phyloP scores from a whole-genome alignment of 495 filamentous ascomycete genomes.

The Cryomyces antarcticus region DNA sequence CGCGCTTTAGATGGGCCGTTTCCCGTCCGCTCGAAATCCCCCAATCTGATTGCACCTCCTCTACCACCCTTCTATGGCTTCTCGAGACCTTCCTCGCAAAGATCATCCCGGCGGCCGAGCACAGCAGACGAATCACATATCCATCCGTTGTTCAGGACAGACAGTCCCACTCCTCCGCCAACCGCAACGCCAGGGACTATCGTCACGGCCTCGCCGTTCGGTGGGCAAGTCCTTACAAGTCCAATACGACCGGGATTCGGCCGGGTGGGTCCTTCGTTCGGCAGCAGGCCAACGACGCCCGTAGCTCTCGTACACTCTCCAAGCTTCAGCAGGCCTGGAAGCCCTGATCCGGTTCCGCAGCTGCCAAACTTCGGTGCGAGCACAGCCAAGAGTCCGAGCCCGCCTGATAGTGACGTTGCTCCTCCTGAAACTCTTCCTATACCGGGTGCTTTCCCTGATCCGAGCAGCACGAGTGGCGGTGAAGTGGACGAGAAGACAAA shows the following conservation, averaged over 20 bases:
- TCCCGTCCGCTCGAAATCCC: neutral
- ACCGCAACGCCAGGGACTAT: slow-evolving; percentile 45
- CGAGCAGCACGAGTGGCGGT: too few relatives aligned
- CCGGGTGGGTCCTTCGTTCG: neutral
- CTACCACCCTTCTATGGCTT: neutral
- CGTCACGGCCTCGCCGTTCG: slow-evolving; percentile 49
- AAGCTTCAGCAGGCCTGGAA: neutral
- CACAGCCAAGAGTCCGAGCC: neutral
- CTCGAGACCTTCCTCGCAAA: neutral
- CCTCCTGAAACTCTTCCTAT: neutral
- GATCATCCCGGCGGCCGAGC: neutral
- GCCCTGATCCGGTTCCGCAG: neutral
- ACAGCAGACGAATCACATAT: slow-evolving; percentile 48
- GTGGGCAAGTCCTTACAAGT: slow-evolving; percentile 36
- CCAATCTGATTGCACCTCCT: slow-evolving; percentile 3
- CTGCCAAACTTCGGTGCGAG: neutral
- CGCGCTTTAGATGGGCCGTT: slow-evolving; percentile 16
- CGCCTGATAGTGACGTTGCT: neutral
- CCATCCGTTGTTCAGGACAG: slow-evolving; percentile 66
- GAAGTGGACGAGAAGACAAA: too few relatives aligned
- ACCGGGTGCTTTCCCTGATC: neutral
- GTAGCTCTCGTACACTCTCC: too few relatives aligned
- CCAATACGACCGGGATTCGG: neutral
- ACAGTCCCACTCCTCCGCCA: slow-evolving; percentile 50
- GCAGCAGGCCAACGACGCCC: neutral